Conservation (phyloP, 345 rosid species). For the Punica granatum region DNA sequence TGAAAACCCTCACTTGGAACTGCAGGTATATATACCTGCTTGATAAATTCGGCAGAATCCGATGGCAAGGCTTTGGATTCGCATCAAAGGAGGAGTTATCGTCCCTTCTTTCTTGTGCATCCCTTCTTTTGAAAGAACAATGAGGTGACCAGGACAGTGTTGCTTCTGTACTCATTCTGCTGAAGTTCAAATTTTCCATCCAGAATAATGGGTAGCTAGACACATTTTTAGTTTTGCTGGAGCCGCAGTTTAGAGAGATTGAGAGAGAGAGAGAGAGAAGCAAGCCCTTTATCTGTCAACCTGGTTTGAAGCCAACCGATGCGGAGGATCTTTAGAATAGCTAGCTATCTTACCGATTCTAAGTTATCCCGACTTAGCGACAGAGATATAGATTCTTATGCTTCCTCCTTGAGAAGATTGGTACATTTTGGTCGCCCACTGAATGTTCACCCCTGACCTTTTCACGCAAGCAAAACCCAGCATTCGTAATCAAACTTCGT, state of each 20-base stretch:
- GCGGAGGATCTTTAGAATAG: not conserved
- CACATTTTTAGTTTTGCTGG: not conserved
- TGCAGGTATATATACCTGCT: slow-evolving; percentile 61
- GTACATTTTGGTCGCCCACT: too few relatives aligned
- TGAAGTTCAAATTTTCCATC: not conserved
- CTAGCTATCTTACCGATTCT: not conserved
- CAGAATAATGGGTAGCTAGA: not conserved
- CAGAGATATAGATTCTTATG: too few relatives aligned
- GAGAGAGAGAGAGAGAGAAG: too few relatives aligned
- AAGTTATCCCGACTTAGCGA: too few relatives aligned
- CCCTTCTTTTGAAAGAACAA: slow-evolving; percentile 55
- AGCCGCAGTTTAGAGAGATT: not conserved
- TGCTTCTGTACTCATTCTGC: not conserved
- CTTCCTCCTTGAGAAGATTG: too few relatives aligned
- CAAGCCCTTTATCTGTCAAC: too few relatives aligned
- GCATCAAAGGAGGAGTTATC: slow-evolving; percentile 67
- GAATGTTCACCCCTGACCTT: too few relatives aligned
- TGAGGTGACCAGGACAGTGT: slow-evolving; percentile 16
- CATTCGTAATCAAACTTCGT: too few relatives aligned
- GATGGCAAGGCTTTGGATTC: slow-evolving; percentile 91
- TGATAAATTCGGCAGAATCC: slow-evolving; percentile 71
- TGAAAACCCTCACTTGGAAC: not conserved
- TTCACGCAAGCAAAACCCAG: too few relatives aligned
- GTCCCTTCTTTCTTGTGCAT: slow-evolving; percentile 67
- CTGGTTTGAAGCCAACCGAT: not conserved